Evolutionary conservation across 192 early-diverging fungal species (phyloP), one percentile per base, ranked within the genome.

Genomic region (Podila verticillata): DNA sequence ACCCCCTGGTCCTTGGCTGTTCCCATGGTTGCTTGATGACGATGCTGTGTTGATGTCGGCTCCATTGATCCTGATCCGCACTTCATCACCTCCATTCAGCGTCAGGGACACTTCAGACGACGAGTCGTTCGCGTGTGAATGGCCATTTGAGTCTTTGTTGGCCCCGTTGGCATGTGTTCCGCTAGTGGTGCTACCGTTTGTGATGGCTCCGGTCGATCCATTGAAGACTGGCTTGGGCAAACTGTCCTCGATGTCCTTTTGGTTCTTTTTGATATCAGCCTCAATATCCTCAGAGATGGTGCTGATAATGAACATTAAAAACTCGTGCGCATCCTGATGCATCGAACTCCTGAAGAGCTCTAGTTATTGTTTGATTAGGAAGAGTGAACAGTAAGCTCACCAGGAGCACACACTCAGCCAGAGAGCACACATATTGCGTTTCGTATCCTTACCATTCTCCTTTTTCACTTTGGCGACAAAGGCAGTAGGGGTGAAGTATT

Each of bases 281-380:
- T 87, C 85, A 7, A 95, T 91, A 72, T 94, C 93, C 69, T 99
- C 98, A 15, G 91, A 92, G 63, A 99, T 94, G 19, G 92, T 91
- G 78, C 99, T 98, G 22, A 99, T 84, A 17, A 96, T 68, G 78
- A 93, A 99, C 87, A 98, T 99, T 39, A 99, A 85, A 75, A 98
- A 96, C 84, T 99, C 98, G 80, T 99, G 98, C 0, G 97, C 97
- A 82, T 99, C 98, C 81, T 99, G 98, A 78, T 99, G 98, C 87
- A 92, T 93, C 30, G 93, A 96, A 70, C 93, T 92, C 57, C 95
- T 90, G 74, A 99, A 99, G 22, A 97, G 78, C 79, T 97, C 97
- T 96, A 80, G 5, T 49, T n/a, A 44, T 61, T 22, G 63, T 64
- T 68, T 26, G 59, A 39, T 47, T 20, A 72, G 19, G 29, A 20